Percentiles rank a stretch among this genome's conserved stretches.
Conservation (phyloP, 2,329 filamentous ascomycete species). For the Botrytis porri region DNA sequence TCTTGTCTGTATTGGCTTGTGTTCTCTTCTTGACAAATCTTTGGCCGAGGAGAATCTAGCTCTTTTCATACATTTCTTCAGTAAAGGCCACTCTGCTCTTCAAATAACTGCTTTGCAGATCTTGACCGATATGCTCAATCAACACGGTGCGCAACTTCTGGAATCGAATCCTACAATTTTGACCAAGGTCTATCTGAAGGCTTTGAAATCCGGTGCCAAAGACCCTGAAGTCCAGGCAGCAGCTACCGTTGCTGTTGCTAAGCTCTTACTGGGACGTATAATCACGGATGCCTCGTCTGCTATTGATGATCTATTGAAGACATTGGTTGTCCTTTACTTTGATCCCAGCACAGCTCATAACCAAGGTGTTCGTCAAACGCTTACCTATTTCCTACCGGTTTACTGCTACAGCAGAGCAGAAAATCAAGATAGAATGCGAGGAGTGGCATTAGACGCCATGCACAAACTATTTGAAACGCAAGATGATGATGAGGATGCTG, state of each 20-base stretch:
- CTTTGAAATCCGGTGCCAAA: constrained; percentile 68
- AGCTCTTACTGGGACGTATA: constrained; percentile 77
- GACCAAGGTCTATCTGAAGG: constrained; percentile 76
- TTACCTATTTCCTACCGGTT: constrained; percentile 92
- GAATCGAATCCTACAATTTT: constrained; percentile 66
- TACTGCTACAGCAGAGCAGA: constrained; percentile 83
- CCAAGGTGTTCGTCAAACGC: constrained; percentile 76
- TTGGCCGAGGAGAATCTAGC: constrained; percentile 89
- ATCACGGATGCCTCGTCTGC: constrained; percentile 63
- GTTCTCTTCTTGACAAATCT: constrained; percentile 85
- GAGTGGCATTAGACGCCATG: constrained; percentile 70
- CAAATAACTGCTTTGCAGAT: constrained; percentile 91
- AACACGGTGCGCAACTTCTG: constrained; percentile 77
- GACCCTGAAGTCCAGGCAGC: constrained; percentile 74
- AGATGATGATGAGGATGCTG: constrained; percentile 71
- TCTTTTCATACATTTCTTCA: constrained; percentile 94
- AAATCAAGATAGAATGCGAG: constrained; percentile 79
- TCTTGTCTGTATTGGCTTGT: constrained; percentile 83
- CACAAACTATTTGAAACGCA: constrained; percentile 71
- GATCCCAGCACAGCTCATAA: constrained; percentile 78
- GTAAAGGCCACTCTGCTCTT: constrained; percentile 82
- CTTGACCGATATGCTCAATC: constrained; percentile 86
- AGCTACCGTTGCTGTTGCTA: constrained; percentile 77
- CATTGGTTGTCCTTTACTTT: constrained; percentile 83
- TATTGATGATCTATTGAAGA: constrained; percentile 74